Base-by-base conservation (phyloP, 139 green algal species). In the Chlorella sp. region DNA sequence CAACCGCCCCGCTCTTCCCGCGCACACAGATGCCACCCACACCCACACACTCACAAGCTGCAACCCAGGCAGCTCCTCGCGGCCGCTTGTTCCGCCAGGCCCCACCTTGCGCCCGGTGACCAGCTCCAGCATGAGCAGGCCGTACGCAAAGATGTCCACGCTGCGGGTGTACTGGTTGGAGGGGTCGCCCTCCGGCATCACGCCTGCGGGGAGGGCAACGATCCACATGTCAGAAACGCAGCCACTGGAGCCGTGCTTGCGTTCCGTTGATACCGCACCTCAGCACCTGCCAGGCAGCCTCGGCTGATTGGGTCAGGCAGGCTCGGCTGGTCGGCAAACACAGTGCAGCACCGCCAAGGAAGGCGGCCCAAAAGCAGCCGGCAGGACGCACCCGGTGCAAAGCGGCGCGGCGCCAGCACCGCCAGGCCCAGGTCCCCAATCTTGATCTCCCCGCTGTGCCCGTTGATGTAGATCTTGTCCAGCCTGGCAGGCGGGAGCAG, bases 61-160 rank as follows among this genome's bases (percentile, higher is more conserved):
- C n/a, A n/a, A 7, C 46, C 46, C 11, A 11, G 8, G 8, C 46
- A 54, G 46, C 46, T 11, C 46, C 11, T 7, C 46, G 8, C 11
- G 7, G 46, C 46, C 36, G 38, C 68, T 48, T 1, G 38, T 17
- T 13, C 93, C 44, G 93, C 86, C 19, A 14, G 3, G 20, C 41
- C 70, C 34, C 72, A 78, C 72, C 51, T 60, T 60, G 16, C 51
- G 51, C 51, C 51, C 51, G 13, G 97, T 99, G 56, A 98, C 88
- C 46, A 99, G 93, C 94, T 99, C 97, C 86, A 99, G 94, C 85
- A 99, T 89, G 85, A 95, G 97, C 85, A 99, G 93, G 28, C 97
- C 97, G 89, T 99, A 99, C 24, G 96, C 94, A 87, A 98, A 98
- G 85, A 99, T 97, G 91, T 99, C 97, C 28, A 95, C 92, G 30